Conservation (phyloP, 768 basidiomycete species). For the Tephrocybe sp. region DNA sequence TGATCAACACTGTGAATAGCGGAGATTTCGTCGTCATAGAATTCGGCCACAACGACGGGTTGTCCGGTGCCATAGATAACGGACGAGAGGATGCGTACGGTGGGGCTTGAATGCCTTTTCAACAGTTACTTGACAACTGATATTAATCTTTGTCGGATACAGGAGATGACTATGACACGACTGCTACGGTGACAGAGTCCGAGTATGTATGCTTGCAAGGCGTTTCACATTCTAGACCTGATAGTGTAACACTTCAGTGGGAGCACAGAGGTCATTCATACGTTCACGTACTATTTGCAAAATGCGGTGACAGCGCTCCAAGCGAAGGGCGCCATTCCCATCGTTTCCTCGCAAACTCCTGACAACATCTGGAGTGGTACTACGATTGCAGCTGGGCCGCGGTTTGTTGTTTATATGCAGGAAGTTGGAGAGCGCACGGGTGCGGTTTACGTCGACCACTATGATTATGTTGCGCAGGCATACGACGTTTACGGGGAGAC, state of each 20-base stretch:
- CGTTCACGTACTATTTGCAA: slow-evolving; percentile 46
- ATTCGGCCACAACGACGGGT: slow-evolving; percentile 51
- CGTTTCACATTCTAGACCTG: neutral
- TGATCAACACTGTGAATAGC: slow-evolving; percentile 37
- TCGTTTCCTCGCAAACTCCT: slow-evolving; percentile 50
- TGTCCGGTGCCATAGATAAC: slow-evolving; percentile 33
- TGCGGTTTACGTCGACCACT: slow-evolving; percentile 47
- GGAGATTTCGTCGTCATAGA: slow-evolving; percentile 46
- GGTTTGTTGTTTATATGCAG: slow-evolving; percentile 47
- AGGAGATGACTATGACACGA: slow-evolving; percentile 33
- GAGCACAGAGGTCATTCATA: slow-evolving; percentile 38
- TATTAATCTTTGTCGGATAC: too few species aligned
- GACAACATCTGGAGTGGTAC: slow-evolving; percentile 41
- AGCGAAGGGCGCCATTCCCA: slow-evolving; percentile 47
- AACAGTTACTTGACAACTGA: too few species aligned
- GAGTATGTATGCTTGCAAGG: slow-evolving; percentile 33
- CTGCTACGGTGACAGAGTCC: slow-evolving; percentile 33
- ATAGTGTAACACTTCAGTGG: slow-evolving; percentile 26
- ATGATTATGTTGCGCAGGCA: slow-evolving; percentile 41
- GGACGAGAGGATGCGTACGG: slow-evolving; percentile 42
- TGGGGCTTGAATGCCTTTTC: neutral
- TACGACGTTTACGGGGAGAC: slow-evolving; percentile 40
- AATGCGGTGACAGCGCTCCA: slow-evolving; percentile 41
- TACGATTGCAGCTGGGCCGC: slow-evolving; percentile 33
- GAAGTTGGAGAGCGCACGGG: slow-evolving; percentile 34